Conservation (phyloP, 2,329 filamentous ascomycete species). For the Fonsecaea multimorphosa region DNA sequence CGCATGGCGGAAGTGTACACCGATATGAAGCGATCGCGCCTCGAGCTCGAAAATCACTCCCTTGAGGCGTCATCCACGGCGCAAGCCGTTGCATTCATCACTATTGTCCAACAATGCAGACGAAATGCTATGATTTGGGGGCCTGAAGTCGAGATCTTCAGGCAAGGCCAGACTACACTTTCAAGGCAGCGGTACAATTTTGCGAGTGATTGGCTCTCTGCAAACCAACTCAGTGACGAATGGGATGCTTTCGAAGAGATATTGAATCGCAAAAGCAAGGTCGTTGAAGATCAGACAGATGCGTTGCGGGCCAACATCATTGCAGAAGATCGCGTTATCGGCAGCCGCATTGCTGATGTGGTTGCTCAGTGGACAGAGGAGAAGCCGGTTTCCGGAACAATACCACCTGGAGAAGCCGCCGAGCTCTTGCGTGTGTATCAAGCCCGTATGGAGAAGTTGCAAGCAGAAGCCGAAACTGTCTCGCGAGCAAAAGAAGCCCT, state of each 20-base stretch:
- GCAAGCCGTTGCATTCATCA: constrained; percentile 97
- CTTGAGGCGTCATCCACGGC: constrained; percentile 94
- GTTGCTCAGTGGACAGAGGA: constrained; percentile 91
- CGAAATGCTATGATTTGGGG: constrained; percentile 93
- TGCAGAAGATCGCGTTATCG: constrained; percentile 90
- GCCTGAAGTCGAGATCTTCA: constrained; percentile 93
- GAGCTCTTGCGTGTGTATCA: constrained; percentile 83
- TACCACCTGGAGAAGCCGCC: constrained; percentile 86
- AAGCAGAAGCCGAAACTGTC: constrained; percentile 90
- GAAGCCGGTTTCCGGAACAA: constrained; percentile 94
- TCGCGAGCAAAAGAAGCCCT: constrained; percentile 96
- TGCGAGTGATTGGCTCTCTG: constrained; percentile 89
- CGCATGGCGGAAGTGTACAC: constrained; percentile 92
- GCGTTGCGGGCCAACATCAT: constrained; percentile 92
- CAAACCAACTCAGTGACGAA: constrained; percentile 94
- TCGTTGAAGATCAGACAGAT: constrained; percentile 95
- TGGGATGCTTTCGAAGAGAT: constrained; percentile 95
- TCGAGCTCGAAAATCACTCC: constrained; percentile 88
- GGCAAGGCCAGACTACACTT: constrained; percentile 91
- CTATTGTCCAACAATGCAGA: constrained; percentile 94
- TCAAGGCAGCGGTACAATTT: constrained; percentile 93
- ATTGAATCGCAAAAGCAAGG: constrained; percentile 87
- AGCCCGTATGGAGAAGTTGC: constrained; percentile 79
- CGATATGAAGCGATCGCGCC: constrained; percentile 87
- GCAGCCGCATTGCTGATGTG: constrained; percentile 84